Conservation (phyloP, 2,329 filamentous ascomycete genomes). For the Laburnicola sp. region DNA sequence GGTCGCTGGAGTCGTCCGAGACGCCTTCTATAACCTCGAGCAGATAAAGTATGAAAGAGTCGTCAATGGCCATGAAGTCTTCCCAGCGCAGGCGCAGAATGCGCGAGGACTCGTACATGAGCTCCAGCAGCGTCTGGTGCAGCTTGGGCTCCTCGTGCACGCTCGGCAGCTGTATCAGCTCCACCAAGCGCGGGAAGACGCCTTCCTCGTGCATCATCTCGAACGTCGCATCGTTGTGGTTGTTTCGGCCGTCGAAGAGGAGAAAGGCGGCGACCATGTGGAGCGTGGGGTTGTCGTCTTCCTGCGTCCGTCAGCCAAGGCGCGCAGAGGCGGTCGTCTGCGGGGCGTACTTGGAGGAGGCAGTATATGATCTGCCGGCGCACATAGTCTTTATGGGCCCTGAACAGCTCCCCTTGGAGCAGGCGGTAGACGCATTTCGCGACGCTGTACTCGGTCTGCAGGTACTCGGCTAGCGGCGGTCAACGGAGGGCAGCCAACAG, state of each 20-base stretch:
- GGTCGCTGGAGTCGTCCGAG: slow-evolving; percentile 84
- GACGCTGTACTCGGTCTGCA: slow-evolving; percentile 76
- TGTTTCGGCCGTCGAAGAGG: slow-evolving; percentile 78
- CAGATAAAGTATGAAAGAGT: slow-evolving; percentile 80
- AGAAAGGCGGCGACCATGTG: slow-evolving; percentile 83
- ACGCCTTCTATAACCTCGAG: slow-evolving; percentile 86
- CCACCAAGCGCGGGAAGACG: slow-evolving; percentile 79
- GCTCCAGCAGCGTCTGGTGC: slow-evolving; percentile 79
- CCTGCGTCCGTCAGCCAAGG: slow-evolving; percentile 56
- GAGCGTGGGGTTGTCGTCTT: slow-evolving; percentile 79
- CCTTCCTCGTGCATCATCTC: slow-evolving; percentile 85
- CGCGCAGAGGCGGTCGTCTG: not conserved
- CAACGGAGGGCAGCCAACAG: slow-evolving; percentile 18
- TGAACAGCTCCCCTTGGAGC: slow-evolving; percentile 74
- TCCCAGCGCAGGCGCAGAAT: slow-evolving; percentile 78
- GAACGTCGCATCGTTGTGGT: slow-evolving; percentile 77
- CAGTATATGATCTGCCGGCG: slow-evolving; percentile 91
- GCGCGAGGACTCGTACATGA: slow-evolving; percentile 95
- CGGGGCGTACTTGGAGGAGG: slow-evolving; percentile 64
- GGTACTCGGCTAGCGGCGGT: slow-evolving; percentile 63
- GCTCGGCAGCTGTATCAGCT: slow-evolving; percentile 71
- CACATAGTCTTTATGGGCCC: slow-evolving; percentile 77
- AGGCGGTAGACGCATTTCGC: slow-evolving; percentile 79
- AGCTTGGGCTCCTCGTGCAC: slow-evolving; percentile 68
- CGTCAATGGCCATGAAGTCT: slow-evolving; percentile 71